Evolutionary conservation across 2,329 filamentous ascomycete species (phyloP).

Genomic region (Alternaria consortialis): DNA sequence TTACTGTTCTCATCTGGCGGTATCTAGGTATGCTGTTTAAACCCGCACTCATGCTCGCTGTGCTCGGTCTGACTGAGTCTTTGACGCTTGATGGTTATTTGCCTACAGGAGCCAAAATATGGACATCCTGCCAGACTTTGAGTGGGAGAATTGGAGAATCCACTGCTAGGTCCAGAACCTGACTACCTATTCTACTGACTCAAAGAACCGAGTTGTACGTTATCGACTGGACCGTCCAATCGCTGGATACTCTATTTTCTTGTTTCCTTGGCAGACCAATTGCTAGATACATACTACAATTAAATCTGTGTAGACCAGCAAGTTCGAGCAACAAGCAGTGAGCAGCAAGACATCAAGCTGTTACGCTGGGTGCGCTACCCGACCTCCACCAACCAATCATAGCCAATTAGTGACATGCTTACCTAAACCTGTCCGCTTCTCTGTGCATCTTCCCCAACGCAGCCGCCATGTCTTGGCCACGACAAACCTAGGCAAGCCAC

Average conservation of each 20-base stretch:
- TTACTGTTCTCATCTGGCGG: not conserved
- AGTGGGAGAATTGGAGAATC: not conserved
- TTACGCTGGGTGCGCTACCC: not conserved
- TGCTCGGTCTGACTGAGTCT: not conserved
- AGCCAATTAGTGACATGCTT: not conserved
- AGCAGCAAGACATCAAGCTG: not conserved
- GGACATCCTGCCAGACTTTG: not conserved
- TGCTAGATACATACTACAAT: not conserved
- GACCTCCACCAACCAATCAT: not conserved
- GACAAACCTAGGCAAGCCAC: not conserved
- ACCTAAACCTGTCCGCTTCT: not conserved
- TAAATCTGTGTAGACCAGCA: not conserved
- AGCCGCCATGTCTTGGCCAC: slow-evolving; percentile 7
- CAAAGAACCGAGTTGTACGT: no score
- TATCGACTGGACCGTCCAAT: not conserved
- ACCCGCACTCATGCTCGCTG: not conserved
- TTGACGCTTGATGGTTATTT: not conserved
- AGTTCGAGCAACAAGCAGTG: not conserved
- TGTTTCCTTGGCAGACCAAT: not conserved
- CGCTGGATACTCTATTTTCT: not conserved
- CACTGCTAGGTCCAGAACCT: not conserved
- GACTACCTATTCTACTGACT: not conserved
- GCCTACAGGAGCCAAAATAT: not conserved
- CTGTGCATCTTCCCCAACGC: not conserved
- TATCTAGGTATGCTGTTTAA: no score